Evolutionary conservation across 495 filamentous ascomycete genomes (phyloP), one percentile per base, ranked within the genome.

Genomic region (Lasiosphaeris hirsuta): DNA sequence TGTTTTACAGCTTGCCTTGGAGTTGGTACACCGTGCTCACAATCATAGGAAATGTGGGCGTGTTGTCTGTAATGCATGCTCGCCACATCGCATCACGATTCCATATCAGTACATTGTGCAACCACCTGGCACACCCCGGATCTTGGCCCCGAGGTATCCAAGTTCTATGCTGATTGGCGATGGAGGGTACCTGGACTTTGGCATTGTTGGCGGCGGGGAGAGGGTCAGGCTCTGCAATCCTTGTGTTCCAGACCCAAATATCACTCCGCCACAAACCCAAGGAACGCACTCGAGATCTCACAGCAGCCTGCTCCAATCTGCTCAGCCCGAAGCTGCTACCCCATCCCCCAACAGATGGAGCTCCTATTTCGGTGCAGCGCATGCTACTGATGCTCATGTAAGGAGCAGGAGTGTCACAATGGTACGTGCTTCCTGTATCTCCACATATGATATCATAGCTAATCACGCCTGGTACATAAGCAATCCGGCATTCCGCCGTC

Each of bases 21-120:
- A 34, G 10, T n/a, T 14, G 5, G 50, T 34, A 9, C 33, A 15
- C 14, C 18, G 3, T 11, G 9, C 42, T 46, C 13, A 37, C 11
- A 34, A 34, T 10, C 34, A 43, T 39, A 91, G 92, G 51, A 97
- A 96, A 77, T 98, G 94, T 71, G 94, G 94, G 7, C 81, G 92
- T 33, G 95, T 98, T 1, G 95, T 98, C 11, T 98, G 94, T 69
- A 83, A 86, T 51, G 74, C 82, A 14, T 98, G 94, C 72, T 97
- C 95, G 4, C 94, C 95, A 4, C 93, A 97, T 70, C 84, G 90
- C 40, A 97, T 98, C 66, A 96, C 88, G 1, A 96, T 98, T 54
- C 95, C 94, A 1, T 81, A 90, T 51, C 90, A 94, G 57, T 97
- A 87, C 67, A 94, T 97, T 48, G 94, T 98, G 13, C 89, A 86